Percentiles rank a stretch among this genome's conserved stretches.
These are phyloP conservation scores for Camellia oleifera DNA, from an alignment of 179 eudicot species.

Conservation along the genomic window DNA sequence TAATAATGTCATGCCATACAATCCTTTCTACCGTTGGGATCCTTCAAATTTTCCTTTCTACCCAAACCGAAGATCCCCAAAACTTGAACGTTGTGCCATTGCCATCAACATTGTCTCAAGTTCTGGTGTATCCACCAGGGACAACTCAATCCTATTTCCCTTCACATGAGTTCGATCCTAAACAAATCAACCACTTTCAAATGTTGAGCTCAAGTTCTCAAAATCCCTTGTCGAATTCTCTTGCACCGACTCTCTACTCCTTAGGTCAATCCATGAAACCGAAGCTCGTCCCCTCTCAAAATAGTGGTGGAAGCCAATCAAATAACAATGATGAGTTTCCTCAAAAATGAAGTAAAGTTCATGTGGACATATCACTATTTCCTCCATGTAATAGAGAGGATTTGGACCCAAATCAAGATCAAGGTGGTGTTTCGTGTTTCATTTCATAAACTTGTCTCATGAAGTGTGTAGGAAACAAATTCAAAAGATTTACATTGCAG, in stretches of 20 bases:
- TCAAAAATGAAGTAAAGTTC: slow-evolving; percentile 10
- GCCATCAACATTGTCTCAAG: slow-evolving; percentile 17
- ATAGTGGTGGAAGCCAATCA: slow-evolving; percentile 9
- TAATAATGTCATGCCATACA: slow-evolving; percentile 20
- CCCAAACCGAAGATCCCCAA: slow-evolving; percentile 18
- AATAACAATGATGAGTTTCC: slow-evolving; percentile 22
- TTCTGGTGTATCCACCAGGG: slow-evolving; percentile 25
- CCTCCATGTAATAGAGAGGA: too few species aligned
- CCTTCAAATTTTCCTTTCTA: slow-evolving; percentile 40
- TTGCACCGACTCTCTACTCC: slow-evolving; percentile 22
- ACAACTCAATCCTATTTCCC: slow-evolving; percentile 29
- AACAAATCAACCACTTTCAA: slow-evolving; percentile 30
- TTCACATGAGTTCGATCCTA: slow-evolving; percentile 28
- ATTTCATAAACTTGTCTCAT: background rate
- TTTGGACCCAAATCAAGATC: too few species aligned
- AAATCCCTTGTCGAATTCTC: slow-evolving; percentile 19
- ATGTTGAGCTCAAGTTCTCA: slow-evolving; percentile 32
- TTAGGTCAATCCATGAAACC: slow-evolving; percentile 28
- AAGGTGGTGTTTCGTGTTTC: background rate
- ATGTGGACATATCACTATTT: too few species aligned
- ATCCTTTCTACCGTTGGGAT: slow-evolving; percentile 33
- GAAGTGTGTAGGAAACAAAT: background rate
- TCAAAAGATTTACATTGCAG: background rate
- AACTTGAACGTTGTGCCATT: slow-evolving; percentile 28
- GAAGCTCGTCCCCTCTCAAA: slow-evolving; percentile 18